Evolutionary conservation across 371 early-diverging fungal genomes (phyloP), one percentile per base, ranked within the genome.

Genomic region (Lichtheimia corymbifera): DNA sequence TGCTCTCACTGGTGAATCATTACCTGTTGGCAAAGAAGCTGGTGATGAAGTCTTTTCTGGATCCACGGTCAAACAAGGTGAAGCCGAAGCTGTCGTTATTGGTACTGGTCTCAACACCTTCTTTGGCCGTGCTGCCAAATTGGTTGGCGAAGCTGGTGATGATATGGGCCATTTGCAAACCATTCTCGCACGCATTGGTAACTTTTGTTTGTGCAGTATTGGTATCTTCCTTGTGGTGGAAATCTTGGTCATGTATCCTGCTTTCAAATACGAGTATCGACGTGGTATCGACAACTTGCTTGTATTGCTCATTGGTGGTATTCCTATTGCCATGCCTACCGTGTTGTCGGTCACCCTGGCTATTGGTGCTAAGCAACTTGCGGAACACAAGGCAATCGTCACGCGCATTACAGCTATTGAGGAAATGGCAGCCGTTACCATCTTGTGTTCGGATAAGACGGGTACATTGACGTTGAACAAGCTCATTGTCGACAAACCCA

Each of bases 401-500:
- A 87, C 94, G 28, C 88, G 89, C 50, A 87, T 97, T 64, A 87
- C 91, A 22, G 90, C 90, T 47, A 93, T 96, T 58, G 98, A 97
- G 77, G 94, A 93, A 63, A 86, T 98, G 72, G 97, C 96, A 20
- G 93, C 93, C 63, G 93, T 93, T 53, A 88, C 89, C 64, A 92
- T 96, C 59, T 92, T 97, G 64, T 96, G 96, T 82, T 91, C 94
- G 15, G 97, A 97, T 82, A 97, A 97, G 87, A 97, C 98, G 12
- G 98, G 98, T 61, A 97, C 98, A 20, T 82, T 97, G 59, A 97
- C 98, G 52, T 86, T 94, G 55, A 96, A 95, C 87, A 91, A 93
- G 80, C 89, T 96, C 76, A 87, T 83, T 70, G 90, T 94, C 49
- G 84, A 84, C 66, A 74, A 80, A 59, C 77, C 84, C 52, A 79